Evolutionary conservation across 73 alveolate species (phyloP).

Genomic region (Paramecium sonneborni): DNA sequence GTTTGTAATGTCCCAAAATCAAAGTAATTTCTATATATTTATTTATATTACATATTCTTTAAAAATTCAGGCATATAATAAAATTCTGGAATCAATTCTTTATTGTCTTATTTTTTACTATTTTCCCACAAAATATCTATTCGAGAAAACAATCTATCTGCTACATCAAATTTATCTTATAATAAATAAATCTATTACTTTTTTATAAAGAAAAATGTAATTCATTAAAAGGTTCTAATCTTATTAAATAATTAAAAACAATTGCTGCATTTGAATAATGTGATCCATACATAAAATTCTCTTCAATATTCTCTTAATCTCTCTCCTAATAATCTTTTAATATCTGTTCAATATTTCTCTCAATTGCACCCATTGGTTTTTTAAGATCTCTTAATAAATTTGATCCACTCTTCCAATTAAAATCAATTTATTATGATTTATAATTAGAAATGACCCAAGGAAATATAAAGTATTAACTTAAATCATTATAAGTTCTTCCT

Average conservation of each 20-base stretch:
- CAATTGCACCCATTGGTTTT: constrained; percentile 7
- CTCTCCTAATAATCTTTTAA: constrained; percentile 6
- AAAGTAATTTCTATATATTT: constrained; percentile 64
- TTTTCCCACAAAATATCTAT: constrained; percentile 81
- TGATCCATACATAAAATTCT: constrained; percentile 77
- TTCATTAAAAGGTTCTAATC: constrained; percentile 88
- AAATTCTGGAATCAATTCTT: constrained; percentile 97
- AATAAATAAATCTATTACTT: not conserved
- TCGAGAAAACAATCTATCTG: constrained; percentile 92
- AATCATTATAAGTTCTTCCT: constrained; percentile 7
- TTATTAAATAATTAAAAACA: constrained; percentile 81
- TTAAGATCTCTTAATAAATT: not conserved
- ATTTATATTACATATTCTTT: constrained; percentile 46
- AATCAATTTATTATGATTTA: not conserved
- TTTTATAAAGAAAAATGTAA: not conserved
- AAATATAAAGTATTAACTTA: constrained; percentile 22
- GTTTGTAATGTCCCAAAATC: constrained; percentile 85
- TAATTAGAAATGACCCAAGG: constrained; percentile 1
- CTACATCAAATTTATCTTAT: constrained; percentile 84
- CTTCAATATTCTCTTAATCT: constrained; percentile 7
- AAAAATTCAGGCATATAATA: constrained; percentile 93
- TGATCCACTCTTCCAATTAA: not conserved
- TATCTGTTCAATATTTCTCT: not conserved
- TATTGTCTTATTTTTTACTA: constrained; percentile 84
- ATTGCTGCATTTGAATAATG: constrained; percentile 92